These are phyloP conservation scores for Aegilops tauschii DNA, from an alignment of 176 grass and related monocot species.

Conservation along the genomic window DNA sequence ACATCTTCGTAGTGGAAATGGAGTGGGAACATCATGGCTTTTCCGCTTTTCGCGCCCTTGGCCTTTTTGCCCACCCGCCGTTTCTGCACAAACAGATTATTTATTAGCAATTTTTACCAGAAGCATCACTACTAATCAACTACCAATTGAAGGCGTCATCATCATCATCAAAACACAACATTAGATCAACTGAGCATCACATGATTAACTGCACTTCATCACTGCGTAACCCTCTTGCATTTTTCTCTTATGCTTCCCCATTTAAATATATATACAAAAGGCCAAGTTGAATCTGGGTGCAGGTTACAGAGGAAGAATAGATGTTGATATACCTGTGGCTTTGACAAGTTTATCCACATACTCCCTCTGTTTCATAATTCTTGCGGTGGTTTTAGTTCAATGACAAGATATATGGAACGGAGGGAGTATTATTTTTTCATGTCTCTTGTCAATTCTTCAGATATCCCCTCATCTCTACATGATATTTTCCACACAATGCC, in stretches of 20 bases:
- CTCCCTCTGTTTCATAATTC: too few relatives aligned
- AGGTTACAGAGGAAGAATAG: background rate
- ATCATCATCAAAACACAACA: background rate
- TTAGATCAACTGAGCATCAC: background rate
- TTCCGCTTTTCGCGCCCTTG: background rate
- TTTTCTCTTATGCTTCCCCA: background rate
- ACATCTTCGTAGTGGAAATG: constrained; percentile 14
- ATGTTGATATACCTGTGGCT: background rate
- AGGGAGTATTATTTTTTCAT: background rate
- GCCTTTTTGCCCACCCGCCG: constrained; percentile 11
- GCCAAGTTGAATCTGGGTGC: background rate
- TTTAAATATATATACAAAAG: background rate
- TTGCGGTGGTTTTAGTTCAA: too few relatives aligned
- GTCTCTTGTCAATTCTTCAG: background rate
- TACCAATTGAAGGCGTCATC: background rate
- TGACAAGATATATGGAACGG: too few relatives aligned
- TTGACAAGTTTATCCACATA: too few relatives aligned
- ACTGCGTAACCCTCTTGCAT: background rate
- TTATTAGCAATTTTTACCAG: background rate
- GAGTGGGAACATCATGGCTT: constrained; percentile 22
- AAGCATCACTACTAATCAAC: background rate
- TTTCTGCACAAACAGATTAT: background rate
- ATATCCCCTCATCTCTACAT: background rate
- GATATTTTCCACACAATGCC: background rate
- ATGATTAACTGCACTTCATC: background rate